These are phyloP conservation scores for Aquilaria agallochum DNA, from an alignment of 441 rosid genomes.

Conservation along the genomic window DNA sequence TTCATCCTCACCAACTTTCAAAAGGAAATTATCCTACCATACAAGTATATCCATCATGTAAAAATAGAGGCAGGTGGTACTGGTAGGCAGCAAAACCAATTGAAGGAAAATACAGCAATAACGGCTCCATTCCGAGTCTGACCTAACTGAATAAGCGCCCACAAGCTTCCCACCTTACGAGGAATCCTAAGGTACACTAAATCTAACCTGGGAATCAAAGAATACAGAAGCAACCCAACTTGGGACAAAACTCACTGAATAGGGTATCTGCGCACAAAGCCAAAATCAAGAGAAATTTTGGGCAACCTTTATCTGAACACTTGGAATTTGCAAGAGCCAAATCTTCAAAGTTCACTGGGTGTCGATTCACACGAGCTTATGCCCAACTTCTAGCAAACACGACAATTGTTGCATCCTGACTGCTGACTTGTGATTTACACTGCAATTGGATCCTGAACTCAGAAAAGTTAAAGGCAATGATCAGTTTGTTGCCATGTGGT, in stretches of 20 bases:
- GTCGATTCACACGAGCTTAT: too few relatives aligned
- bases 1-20: too few relatives aligned
- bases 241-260: neutral
- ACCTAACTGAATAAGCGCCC: too few relatives aligned
- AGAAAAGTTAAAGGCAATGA: neutral
- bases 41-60: too few relatives aligned
- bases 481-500: neutral
- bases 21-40: too few relatives aligned
- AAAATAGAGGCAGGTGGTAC: too few relatives aligned
- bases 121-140: too few relatives aligned
- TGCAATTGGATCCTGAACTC: slow-evolving; percentile 67
- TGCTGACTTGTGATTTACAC: slow-evolving; percentile 28
- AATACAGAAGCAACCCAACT: slow-evolving; percentile 13
- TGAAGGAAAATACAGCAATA: too few relatives aligned
- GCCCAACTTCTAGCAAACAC: too few relatives aligned
- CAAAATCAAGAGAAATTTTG: slow-evolving; percentile 17
- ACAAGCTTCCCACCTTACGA: slow-evolving; percentile 10
- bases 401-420: neutral
- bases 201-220: slow-evolving; percentile 25
- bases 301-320: slow-evolving; percentile 5
- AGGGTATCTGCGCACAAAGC: slow-evolving; percentile 17
- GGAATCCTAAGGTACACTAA: slow-evolving; percentile 7
- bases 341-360: too few relatives aligned
- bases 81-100: too few relatives aligned
- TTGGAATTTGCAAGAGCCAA: too few relatives aligned